phyloP scores from a whole-genome alignment of 164 flowering plant genomes.

The Stephania yunnanensis region DNA sequence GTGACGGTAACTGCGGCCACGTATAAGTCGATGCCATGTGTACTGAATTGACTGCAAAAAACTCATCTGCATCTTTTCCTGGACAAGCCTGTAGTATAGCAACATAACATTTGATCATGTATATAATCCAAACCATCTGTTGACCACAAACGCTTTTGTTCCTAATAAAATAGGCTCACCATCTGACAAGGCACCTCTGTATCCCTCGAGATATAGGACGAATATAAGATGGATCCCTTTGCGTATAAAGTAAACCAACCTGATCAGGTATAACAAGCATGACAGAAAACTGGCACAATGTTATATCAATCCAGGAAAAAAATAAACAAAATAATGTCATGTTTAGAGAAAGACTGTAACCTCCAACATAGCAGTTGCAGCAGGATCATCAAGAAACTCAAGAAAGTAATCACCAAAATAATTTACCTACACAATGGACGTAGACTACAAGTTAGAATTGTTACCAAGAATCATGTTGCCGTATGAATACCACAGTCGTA shows the following conservation, averaged over 20 bases:
- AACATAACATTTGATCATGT: constrained; percentile 8
- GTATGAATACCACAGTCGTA: not conserved
- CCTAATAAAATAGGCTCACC: constrained; percentile 40
- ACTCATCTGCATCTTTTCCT: constrained; percentile 60
- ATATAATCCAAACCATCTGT: not conserved
- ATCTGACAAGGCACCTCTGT: constrained; percentile 91
- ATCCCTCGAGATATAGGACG: constrained; percentile 78
- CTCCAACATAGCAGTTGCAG: constrained; percentile 71
- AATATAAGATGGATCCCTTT: constrained; percentile 82
- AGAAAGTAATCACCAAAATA: constrained; percentile 77
- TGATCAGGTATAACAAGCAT: constrained; percentile 18
- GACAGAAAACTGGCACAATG: not conserved
- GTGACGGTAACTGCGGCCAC: constrained; percentile 91
- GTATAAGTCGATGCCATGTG: constrained; percentile 71
- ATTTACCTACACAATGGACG: constrained; percentile 49
- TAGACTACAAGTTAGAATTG: not conserved
- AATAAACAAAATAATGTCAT: not conserved
- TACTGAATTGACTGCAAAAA: constrained; percentile 32
- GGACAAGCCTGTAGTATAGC: constrained; percentile 70
- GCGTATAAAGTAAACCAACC: constrained; percentile 91
- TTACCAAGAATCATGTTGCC: not conserved
- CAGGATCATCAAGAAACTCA: constrained; percentile 89
- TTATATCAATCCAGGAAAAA: not conserved
- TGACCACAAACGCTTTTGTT: not conserved
- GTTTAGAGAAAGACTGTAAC: constrained; percentile 28